phyloP scores from a whole-genome alignment of 305 asterid species.

The Rubia peregrina region DNA sequence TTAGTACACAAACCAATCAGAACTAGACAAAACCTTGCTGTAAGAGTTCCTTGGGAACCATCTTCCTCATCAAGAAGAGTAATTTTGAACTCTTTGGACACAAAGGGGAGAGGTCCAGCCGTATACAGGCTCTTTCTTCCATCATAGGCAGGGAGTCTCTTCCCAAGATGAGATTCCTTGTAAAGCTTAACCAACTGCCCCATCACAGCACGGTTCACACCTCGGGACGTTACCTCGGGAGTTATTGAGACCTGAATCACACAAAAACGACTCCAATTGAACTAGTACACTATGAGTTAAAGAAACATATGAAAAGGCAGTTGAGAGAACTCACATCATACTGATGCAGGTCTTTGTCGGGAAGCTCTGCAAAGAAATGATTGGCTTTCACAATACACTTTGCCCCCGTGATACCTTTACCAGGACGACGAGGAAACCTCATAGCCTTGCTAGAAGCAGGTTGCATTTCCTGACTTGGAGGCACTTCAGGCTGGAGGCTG shows the following conservation, averaged over 20 bases:
- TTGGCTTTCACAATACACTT: conserved; percentile 78
- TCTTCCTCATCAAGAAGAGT: conserved; percentile 74
- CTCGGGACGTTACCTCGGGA: conserved; percentile 75
- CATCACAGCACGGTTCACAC: conserved; percentile 85
- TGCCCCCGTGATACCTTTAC: conserved; percentile 59
- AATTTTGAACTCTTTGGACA: conserved; percentile 58
- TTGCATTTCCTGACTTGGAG: conserved; percentile 37
- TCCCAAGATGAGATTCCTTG: conserved; percentile 72
- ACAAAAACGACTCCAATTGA: background rate
- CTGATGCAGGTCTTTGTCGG: conserved; percentile 88
- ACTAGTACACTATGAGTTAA: background rate
- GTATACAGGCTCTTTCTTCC: conserved; percentile 91
- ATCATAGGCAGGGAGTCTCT: conserved; percentile 86
- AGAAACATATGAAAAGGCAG: background rate
- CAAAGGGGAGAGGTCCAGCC: conserved; percentile 92
- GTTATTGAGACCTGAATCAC: conserved; percentile 55
- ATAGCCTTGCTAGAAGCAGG: conserved; percentile 84
- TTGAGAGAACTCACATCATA: conserved; percentile 58
- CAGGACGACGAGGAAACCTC: conserved; percentile 84
- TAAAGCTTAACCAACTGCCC: conserved; percentile 57
- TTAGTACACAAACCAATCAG: background rate
- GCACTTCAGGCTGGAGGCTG: conserved; percentile 41
- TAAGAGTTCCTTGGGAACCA: conserved; percentile 28
- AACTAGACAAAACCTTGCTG: conserved; percentile 36
- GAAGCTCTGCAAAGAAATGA: conserved; percentile 83